Evolutionary conservation across 805 yeast species (phyloP), one percentile per base, ranked within the genome.

Genomic region (Cyberlindnera maritima): DNA sequence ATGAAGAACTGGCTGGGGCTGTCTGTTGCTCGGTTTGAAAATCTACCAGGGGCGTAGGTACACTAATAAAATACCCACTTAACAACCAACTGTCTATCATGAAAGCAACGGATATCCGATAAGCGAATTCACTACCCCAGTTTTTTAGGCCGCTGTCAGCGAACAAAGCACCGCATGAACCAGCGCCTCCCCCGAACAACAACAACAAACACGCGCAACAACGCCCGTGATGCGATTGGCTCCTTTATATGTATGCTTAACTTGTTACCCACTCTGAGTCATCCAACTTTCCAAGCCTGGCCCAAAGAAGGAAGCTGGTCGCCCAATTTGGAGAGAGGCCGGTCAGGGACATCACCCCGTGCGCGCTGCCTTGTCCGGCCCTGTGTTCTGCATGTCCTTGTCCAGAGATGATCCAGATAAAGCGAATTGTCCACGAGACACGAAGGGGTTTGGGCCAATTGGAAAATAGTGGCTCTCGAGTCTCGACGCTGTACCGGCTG

Each of bases 321-420:
- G 13, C n/a, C 31, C 31, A 11, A 12, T 28, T 28, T 11, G 31
- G 31, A 13, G n/a, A n/a, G n/a, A n/a, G n/a, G n/a, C n/a, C n/a
- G n/a, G n/a, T n/a, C n/a, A n/a, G n/a, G n/a, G n/a, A n/a, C n/a
- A n/a, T n/a, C n/a, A n/a, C n/a, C n/a, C n/a, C n/a, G n/a, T n/a
- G n/a, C n/a, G n/a, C n/a, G n/a, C n/a, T n/a, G n/a, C n/a, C n/a
- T n/a, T n/a, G n/a, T n/a, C n/a, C n/a, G n/a, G n/a, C n/a, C n/a
- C 5, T 28, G n/a, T 28, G 31, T 28, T 13, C 31, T 13, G 31
- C n/a, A 28, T 28, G 31, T 28, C 31, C 31, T 6, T 32, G 36
- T 17, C 36, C 26, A 13, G 26, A 13, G 39, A 36, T 36, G 39
- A 36, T 36, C 39, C 6, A 21, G 39, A 36, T 36, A 36, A 36